Evolutionary conservation across 768 basidiomycete species (phyloP).

Genomic region (Calocybe indica): DNA sequence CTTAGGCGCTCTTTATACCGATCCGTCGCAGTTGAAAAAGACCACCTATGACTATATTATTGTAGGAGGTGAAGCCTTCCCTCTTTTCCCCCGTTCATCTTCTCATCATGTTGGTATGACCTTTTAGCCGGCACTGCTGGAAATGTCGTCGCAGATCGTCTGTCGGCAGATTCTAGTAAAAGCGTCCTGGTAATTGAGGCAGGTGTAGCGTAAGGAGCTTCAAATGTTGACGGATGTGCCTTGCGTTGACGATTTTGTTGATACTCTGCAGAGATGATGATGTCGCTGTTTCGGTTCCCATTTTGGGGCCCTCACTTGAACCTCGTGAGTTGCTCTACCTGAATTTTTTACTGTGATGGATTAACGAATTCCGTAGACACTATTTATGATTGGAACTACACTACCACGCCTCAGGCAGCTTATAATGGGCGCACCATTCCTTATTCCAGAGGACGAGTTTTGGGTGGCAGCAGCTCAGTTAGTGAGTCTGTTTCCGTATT

Average conservation of each 20-base stretch:
- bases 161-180: background rate
- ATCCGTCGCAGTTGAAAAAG: background rate
- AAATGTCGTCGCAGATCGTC: constrained; percentile 1
- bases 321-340: background rate
- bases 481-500: constrained; percentile 9
- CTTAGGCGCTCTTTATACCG: background rate
- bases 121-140: constrained; percentile 2
- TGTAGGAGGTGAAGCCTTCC: background rate
- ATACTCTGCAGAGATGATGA: constrained; percentile 8
- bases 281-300: constrained; percentile 7
- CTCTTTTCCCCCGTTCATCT: background rate
- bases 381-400: constrained; percentile 23
- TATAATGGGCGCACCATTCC: constrained; percentile 13
- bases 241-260: background rate
- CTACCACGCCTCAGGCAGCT: constrained; percentile 19
- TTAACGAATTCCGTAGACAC: constrained; percentile 1
- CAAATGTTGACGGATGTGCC: background rate
- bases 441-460: constrained; percentile 18
- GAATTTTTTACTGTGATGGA: too few relatives aligned
- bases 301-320: constrained; percentile 8
- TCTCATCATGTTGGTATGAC: background rate
- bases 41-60: constrained; percentile 1
- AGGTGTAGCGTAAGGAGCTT: background rate
- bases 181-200: constrained; percentile 1
- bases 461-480: constrained; percentile 19